Evolutionary conservation across 257 asterid species (phyloP), one percentile per base, ranked within the genome.

Genomic region (Solanum chaucha): DNA sequence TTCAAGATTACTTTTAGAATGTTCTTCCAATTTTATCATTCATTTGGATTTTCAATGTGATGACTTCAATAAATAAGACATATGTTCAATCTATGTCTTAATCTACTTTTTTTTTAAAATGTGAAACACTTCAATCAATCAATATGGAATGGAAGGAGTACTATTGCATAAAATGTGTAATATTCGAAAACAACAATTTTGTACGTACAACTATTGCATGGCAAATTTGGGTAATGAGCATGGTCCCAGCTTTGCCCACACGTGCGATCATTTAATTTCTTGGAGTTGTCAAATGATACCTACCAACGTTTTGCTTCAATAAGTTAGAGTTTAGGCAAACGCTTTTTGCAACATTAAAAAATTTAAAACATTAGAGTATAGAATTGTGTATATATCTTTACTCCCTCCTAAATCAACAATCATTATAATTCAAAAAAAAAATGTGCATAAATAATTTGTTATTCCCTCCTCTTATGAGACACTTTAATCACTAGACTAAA

Each of bases 201-300:
- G 64, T 22, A 65, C 51, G 61, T 71, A 81, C 38, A 26, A 72
- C 28, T n/a, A 44, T 24, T 82, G 89, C 86, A 67, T 44, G 87
- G 87, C 36, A 28, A 70, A n/a, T 83, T 83, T 36, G 36, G 36
- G 46, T 6, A 72, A 24, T 34, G 24, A 55, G 64, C 78, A 19
- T 44, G 38, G 64, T 41, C 24, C 48, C 67, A 3, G 6, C 1
- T 64, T 34, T 51, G 83, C 6, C 82, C 83, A 86, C 87, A 90
- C 90, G 90, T 90, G 87, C 82, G 90, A 34, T 88, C 89, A 67
- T 75, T 38, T 75, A 41, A 77, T n/a, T 77, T 75, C 59, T 40
- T 75, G 59, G 35, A 75, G 35, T 74, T 74, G 28, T 20, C 20
- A 74, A 74, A 35, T 35, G 55, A 22, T 36, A 36, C 55, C 13